Evolutionary conservation across 129 eudicot species (phyloP), one percentile per base, ranked within the genome.

Genomic region (Lactuca sativa): DNA sequence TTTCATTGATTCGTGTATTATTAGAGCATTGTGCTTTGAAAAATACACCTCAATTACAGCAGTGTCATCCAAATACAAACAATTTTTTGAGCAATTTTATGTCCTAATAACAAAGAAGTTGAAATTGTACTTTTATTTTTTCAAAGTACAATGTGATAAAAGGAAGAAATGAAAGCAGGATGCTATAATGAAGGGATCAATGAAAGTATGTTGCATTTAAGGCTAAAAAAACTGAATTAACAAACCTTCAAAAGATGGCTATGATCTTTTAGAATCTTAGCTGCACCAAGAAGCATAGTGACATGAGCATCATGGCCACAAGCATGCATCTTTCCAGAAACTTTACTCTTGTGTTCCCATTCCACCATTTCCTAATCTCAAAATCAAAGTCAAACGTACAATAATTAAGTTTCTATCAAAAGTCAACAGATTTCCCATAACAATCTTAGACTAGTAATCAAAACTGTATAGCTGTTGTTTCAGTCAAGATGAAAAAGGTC

Each of bases 271-370:
- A 95, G 93, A 64, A 95, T 87, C 83, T 79, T 95, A n/a, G 99
- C 99, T 7, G 97, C 99, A 12, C 99, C 99, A 80, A 95, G 97
- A 77, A 95, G 95, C 99, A 95, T 95, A 14, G 99, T 89, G 67
- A 95, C 96, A 81, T 95, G 99, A 15, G 97, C 96, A 84, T 95
- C 99, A 77, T 95, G 99, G 13, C 99, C 99, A 81, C 99, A 90
- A 72, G 99, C 99, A 62, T 95, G 99, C 99, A 95, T 95, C 69
- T 95, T 95, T 12, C 97, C 99, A 38, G 89, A 82, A 67, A 69
- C 80, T 72, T 82, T 95, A 71, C 99, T 95, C 81, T 88, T 95
- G 89, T 95, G 96, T 62, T 95, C 89, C 97, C 97, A 95, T 60
- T 90, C 96, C 78, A 95, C 97, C 91, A 84, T 77, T 90, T 95